A percentile compares a stretch with the other conserved stretches of the same genome.
Conservation (phyloP, 2,329 filamentous ascomycete species). For the Aspergillus pseudoterreus region DNA sequence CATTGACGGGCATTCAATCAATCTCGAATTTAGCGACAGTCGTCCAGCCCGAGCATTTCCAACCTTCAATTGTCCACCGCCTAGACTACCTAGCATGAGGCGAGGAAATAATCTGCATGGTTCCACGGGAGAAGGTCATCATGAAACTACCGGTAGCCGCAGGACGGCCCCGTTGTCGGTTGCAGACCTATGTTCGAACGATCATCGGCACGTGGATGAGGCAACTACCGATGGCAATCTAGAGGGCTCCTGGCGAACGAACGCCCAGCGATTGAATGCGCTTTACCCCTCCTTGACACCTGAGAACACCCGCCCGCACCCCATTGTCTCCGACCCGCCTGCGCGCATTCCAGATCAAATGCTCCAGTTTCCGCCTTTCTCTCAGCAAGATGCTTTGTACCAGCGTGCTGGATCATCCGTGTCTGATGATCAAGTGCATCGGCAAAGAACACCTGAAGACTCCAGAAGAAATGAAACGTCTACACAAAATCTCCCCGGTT, state of each 20-base stretch:
- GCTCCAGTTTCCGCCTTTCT: constrained; percentile 34
- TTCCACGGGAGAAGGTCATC: too few species aligned
- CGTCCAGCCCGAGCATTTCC: constrained; percentile 17
- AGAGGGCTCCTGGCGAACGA: constrained; percentile 1
- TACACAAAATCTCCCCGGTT: constrained; percentile 4
- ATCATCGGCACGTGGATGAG: constrained; percentile 3
- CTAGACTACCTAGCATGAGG: not conserved
- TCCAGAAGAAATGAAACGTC: not conserved
- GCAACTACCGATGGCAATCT: not conserved
- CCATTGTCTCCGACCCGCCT: constrained; percentile 5
- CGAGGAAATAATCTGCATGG: not conserved
- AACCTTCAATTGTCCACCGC: not conserved
- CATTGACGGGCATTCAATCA: constrained; percentile 39
- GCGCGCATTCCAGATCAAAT: constrained; percentile 18
- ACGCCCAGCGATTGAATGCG: constrained; percentile 18
- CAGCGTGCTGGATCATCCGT: constrained; percentile 6
- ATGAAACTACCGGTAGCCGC: not conserved
- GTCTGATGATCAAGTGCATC: not conserved
- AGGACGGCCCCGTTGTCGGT: constrained; percentile 4
- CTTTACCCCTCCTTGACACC: constrained; percentile 33
- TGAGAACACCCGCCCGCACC: constrained; percentile 5
- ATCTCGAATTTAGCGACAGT: constrained; percentile 36
- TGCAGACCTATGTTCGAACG: constrained; percentile 8
- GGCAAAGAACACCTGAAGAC: not conserved
- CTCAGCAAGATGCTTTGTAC: constrained; percentile 34